These are phyloP conservation scores for Schizochytrium sp. DNA, from an alignment of 108 stramenopile genomes.

Conservation along the genomic window DNA sequence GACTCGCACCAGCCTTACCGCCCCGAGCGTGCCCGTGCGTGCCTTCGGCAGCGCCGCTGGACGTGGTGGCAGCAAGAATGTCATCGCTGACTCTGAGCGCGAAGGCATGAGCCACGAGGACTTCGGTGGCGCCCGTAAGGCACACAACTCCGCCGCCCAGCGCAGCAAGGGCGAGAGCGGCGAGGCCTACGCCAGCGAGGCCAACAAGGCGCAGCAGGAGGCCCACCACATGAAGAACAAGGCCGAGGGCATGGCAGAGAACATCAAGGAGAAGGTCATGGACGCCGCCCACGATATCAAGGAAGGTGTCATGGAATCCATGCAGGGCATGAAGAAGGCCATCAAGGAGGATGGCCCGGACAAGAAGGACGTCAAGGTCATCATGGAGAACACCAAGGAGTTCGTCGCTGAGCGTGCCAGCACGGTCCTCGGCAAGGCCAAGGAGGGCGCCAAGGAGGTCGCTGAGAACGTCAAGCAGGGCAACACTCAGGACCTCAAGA, in stretches of 20 bases:
- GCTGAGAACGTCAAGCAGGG: not conserved
- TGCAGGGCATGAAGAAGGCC: not conserved
- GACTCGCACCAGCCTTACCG: not conserved
- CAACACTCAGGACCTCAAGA: not conserved
- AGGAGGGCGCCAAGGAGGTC: not conserved
- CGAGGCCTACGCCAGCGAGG: slow-evolving; percentile 15
- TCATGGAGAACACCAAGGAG: slow-evolving; percentile 34
- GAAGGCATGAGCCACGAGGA: slow-evolving; percentile 1
- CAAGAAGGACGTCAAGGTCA: slow-evolving; percentile 12
- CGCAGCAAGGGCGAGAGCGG: not conserved
- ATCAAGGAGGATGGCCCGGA: slow-evolving; percentile 5
- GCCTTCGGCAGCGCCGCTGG: not conserved
- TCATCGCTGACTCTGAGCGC: slow-evolving; percentile 11
- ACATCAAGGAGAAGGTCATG: slow-evolving; percentile 11
- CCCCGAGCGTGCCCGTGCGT: not conserved
- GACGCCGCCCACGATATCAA: slow-evolving; percentile 11
- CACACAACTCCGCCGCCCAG: not conserved
- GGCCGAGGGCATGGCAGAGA: slow-evolving; percentile 31
- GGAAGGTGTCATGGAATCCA: slow-evolving; percentile 19
- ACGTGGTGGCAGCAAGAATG: not conserved
- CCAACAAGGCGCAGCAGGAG: slow-evolving; percentile 12
- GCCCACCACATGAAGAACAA: not conserved
- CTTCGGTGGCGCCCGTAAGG: not conserved
- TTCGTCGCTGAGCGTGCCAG: not conserved
- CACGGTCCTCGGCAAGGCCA: slow-evolving; percentile 3